A percentile compares a stretch with the other conserved stretches of the same genome.
Evolutionary conservation across 148 eudicot genomes (phyloP).

Genomic region (Vaccinium darrowii): DNA sequence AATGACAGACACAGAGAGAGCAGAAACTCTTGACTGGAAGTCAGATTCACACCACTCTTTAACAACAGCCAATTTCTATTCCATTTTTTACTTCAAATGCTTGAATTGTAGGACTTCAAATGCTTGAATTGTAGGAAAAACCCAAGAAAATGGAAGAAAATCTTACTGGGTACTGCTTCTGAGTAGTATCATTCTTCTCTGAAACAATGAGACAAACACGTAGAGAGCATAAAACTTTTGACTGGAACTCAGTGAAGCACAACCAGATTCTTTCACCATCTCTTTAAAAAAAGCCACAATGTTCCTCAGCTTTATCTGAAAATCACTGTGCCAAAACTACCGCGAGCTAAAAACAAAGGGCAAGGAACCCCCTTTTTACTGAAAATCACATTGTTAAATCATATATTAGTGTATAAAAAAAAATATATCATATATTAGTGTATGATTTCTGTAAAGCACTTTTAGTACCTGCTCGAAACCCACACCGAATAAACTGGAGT

Average conservation of each 20-base stretch:
- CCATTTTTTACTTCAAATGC: neutral
- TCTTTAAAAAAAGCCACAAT: constrained; percentile 20
- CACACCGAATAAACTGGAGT: neutral
- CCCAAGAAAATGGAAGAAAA: neutral
- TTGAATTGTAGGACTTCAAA: neutral
- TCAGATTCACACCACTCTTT: neutral
- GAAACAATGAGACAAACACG: constrained; percentile 7
- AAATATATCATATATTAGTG: no score
- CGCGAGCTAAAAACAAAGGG: neutral
- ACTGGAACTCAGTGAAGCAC: constrained; percentile 2
- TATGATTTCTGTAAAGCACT: neutral
- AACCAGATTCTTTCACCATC: neutral
- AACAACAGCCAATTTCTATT: neutral
- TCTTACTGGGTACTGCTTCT: neutral
- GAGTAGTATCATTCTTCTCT: constrained; percentile 19
- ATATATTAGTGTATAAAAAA: no score
- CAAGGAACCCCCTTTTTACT: neutral
- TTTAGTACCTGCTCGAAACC: neutral
- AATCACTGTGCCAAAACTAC: neutral
- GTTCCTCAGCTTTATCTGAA: neutral
- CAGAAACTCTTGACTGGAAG: neutral
- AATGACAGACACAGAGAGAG: neutral
- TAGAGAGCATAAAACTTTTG: constrained; percentile 19
- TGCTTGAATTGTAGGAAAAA: neutral
- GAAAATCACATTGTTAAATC: constrained; percentile 3